phyloP scores from a whole-genome alignment of 2,329 filamentous ascomycete genomes.

The Epichloe bromicola region DNA sequence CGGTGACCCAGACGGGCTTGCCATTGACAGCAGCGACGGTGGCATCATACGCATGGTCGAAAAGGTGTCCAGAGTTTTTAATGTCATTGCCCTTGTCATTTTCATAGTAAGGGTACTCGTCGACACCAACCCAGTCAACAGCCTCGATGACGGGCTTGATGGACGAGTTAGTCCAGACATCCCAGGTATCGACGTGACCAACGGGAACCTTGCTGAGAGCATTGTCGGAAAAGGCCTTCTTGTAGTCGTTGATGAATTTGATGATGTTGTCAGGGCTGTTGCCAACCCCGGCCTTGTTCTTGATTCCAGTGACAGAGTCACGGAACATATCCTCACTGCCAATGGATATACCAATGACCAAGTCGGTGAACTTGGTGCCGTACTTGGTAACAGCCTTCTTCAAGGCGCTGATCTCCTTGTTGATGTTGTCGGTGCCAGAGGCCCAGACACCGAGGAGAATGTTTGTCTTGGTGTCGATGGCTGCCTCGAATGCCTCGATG shows the following conservation, averaged over 20 bases:
- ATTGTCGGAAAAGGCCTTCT: slow-evolving; percentile 37
- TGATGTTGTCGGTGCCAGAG: slow-evolving; percentile 39
- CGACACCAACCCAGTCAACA: slow-evolving; percentile 51
- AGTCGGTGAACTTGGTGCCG: slow-evolving; percentile 38
- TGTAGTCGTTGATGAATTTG: slow-evolving; percentile 53
- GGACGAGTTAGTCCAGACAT: slow-evolving; percentile 44
- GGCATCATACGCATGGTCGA: slow-evolving; percentile 35
- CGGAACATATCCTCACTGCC: slow-evolving; percentile 58
- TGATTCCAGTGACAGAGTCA: slow-evolving; percentile 43
- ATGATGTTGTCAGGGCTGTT: slow-evolving; percentile 45
- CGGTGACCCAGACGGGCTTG: slow-evolving; percentile 48
- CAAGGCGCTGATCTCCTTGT: slow-evolving; percentile 47
- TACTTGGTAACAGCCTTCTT: slow-evolving; percentile 40
- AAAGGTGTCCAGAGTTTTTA: slow-evolving; percentile 39
- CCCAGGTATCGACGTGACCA: slow-evolving; percentile 59
- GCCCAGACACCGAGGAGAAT: slow-evolving; percentile 55
- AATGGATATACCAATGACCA: slow-evolving; percentile 51
- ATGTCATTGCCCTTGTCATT: slow-evolving; percentile 41
- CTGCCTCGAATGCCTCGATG: slow-evolving; percentile 66
- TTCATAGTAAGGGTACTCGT: slow-evolving; percentile 57
- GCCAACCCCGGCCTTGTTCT: slow-evolving; percentile 50
- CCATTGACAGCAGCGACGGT: slow-evolving; percentile 31
- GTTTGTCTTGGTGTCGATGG: slow-evolving; percentile 44
- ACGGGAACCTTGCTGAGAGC: slow-evolving; percentile 35
- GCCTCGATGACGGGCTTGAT: slow-evolving; percentile 49